phyloP scores from a whole-genome alignment of 805 yeast genomes.

The Candida yuanshanica region DNA sequence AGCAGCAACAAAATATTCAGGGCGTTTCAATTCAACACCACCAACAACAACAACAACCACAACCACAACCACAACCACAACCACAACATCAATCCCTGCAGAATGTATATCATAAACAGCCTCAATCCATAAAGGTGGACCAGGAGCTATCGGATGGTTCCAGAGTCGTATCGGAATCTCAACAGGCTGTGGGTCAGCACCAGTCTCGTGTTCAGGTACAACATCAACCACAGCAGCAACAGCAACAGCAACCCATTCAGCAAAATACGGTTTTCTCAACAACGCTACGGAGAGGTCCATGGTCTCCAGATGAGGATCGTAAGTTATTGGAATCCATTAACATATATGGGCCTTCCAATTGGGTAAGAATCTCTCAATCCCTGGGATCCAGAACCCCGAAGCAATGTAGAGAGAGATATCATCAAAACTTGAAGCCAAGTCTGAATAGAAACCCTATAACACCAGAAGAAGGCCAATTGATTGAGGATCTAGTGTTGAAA shows the following conservation, averaged over 20 bases:
- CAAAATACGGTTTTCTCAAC: constrained; percentile 1
- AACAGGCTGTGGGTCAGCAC: constrained; percentile 1
- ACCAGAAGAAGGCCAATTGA: constrained; percentile 74
- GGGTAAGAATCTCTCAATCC: constrained; percentile 80
- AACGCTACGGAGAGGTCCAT: constrained; percentile 63
- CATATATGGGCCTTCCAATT: constrained; percentile 72
- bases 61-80: background rate
- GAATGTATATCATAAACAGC: too few relatives aligned
- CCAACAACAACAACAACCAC: constrained; percentile 2
- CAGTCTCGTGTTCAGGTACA: background rate
- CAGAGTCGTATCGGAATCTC: too few relatives aligned
- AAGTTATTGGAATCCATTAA: constrained; percentile 63
- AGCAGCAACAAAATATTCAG: too few relatives aligned
- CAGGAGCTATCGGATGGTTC: constrained; percentile 2
- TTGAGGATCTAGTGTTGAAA: constrained; percentile 70
- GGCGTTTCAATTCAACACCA: too few relatives aligned
- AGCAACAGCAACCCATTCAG: background rate
- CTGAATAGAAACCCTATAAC: constrained; percentile 79
- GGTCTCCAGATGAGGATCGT: constrained; percentile 84
- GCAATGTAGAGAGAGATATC: constrained; percentile 88
- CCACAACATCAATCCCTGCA: constrained; percentile 1
- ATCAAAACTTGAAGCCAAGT: constrained; percentile 83
- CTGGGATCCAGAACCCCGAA: constrained; percentile 80
- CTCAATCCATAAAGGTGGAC: too few relatives aligned
- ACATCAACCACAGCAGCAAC: background rate